Base-by-base conservation (phyloP, 208 protist species). In the Trypanosoma caninum region DNA sequence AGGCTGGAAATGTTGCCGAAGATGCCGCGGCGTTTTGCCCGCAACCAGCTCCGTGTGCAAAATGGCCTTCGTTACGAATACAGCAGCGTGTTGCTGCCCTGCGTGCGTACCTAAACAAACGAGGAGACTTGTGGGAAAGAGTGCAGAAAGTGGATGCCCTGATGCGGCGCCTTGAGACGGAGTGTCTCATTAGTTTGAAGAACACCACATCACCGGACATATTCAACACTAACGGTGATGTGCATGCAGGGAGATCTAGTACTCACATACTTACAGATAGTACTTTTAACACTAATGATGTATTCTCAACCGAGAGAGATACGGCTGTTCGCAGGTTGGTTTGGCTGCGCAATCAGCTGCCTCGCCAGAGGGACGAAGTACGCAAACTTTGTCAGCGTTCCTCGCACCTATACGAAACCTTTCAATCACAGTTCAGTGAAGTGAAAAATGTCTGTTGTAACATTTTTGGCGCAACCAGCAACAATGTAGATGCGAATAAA, bases 331-430 rank as follows among this genome's bases (percentile, higher is more conserved):
- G 38, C 18, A 13, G n/a, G 7, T 13, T 65, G 2, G 48, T 56
- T n/a, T 40, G 33, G 48, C 30, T 65, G n/a, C 48, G 57, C 16
- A 34, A 37, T 9, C 59, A 57, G 14, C 20, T 35, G 11, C 47
- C 38, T 22, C 48, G 35, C 11, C 48, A 57, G 37, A 47, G 50
- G 25, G 40, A 56, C 14, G 59, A 65, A 16, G 16, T 57, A 27
- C 10, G 48, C 34, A 37, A 47, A n/a, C 20, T 65, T 10, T 28
- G 27, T 38, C 22, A 46, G 25, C 59, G 48, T 16, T 31, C 48
- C 6, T 3, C 10, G 30, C 47, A 37, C 0, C 3, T 30, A 23
- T 28, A 37, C 10, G 35, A 38, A 6, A 31, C 3, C 7, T 16
- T 62, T 18, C 11, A 52, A 3, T 20, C 42, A 28, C 46, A 50